Percentiles rank a stretch among this genome's conserved stretches.
These are phyloP conservation scores for Perkinsus marinus DNA, from an alignment of 169 alveolate species.

Conservation along the genomic window DNA sequence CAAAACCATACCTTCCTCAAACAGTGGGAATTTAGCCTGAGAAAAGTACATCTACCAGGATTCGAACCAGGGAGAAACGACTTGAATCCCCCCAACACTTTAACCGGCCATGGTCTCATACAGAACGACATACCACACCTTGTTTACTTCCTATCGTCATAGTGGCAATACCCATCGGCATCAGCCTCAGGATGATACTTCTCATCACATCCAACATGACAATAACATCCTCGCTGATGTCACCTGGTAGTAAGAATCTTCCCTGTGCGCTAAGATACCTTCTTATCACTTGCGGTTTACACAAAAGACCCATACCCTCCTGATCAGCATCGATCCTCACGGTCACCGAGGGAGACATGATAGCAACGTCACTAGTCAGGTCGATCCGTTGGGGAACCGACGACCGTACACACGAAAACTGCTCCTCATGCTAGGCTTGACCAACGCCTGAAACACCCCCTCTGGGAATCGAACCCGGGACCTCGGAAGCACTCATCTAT, in stretches of 20 bases:
- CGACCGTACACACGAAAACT: background rate
- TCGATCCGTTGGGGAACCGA: background rate
- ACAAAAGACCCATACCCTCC: background rate
- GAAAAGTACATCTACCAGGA: constrained; percentile 6
- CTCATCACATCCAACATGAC: constrained; percentile 14
- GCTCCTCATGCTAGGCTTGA: background rate
- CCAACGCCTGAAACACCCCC: background rate
- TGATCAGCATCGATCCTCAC: background rate
- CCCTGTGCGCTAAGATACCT: background rate
- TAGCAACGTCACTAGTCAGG: background rate
- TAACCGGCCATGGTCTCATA: background rate
- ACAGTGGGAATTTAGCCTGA: constrained; percentile 11
- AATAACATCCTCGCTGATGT: constrained; percentile 9
- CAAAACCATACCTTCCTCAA: constrained; percentile 21
- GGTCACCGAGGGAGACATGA: background rate
- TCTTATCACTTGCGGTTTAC: background rate
- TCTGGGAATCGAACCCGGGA: background rate
- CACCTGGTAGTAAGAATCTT: constrained; percentile 4
- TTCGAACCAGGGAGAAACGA: background rate
- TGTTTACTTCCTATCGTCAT: background rate
- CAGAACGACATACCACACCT: background rate
- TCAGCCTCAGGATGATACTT: constrained; percentile 12
- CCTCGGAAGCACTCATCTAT: background rate
- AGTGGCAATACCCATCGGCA: constrained; percentile 5
- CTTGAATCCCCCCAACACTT: background rate